Percentiles rank a stretch among this genome's conserved stretches.
Evolutionary conservation across 805 yeast species (phyloP).

Genomic region (Candida silvatica): DNA sequence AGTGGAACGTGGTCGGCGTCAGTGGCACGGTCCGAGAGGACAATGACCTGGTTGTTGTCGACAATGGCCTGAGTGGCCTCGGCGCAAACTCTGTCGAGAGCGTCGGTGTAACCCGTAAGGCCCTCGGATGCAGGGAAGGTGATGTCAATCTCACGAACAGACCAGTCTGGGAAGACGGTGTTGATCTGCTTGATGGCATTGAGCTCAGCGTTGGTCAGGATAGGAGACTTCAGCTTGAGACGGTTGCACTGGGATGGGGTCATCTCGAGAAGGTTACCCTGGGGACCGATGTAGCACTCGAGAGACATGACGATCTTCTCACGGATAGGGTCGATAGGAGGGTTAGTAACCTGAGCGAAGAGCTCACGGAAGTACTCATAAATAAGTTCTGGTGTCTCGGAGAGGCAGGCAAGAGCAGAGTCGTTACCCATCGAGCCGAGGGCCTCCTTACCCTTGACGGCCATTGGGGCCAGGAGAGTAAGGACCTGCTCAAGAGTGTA

Average conservation of each 20-base stretch:
- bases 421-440: constrained; percentile 99
- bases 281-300: constrained; percentile 98
- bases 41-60: constrained; percentile 61
- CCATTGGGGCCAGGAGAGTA: constrained; percentile 87
- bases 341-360: constrained; percentile 97
- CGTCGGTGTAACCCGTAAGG: constrained; percentile 71
- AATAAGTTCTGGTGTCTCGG: constrained; percentile 83
- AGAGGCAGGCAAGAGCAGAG: constrained; percentile 87
- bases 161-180: constrained; percentile 79
- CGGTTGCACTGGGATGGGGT: constrained; percentile 88
- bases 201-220: constrained; percentile 66
- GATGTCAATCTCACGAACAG: constrained; percentile 73
- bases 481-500: constrained; percentile 92
- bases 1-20: constrained; percentile 63
- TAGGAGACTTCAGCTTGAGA: constrained; percentile 74
- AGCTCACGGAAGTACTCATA: constrained; percentile 94
- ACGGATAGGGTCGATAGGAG: constrained; percentile 97
- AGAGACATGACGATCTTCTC: constrained; percentile 95
- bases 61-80: constrained; percentile 83
- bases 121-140: constrained; percentile 84
- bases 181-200: constrained; percentile 66
- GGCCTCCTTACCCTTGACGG: constrained; percentile 83
- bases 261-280: constrained; percentile 92
- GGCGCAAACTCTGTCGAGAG: constrained; percentile 79
- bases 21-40: constrained; percentile 65